phyloP scores from a whole-genome alignment of 495 filamentous ascomycete species.

The Neurospora pannonica region DNA sequence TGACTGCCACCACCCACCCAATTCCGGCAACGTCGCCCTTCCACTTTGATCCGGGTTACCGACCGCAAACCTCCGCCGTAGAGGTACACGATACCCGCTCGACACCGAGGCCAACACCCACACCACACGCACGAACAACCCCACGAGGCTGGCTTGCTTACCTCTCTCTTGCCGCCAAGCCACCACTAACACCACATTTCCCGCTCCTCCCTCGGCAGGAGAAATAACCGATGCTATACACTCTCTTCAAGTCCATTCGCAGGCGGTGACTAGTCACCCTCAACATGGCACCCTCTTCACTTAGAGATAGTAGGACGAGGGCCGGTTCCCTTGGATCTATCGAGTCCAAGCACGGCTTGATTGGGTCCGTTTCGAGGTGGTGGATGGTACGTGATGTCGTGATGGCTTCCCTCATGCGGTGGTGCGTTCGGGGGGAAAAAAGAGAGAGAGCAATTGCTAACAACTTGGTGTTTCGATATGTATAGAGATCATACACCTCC shows the following conservation, averaged over 20 bases:
- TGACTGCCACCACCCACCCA: background rate
- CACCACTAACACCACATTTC: background rate
- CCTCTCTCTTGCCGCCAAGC: background rate
- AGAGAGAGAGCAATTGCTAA: too few relatives aligned
- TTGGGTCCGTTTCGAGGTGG: conserved; percentile 38
- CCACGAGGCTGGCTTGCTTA: background rate
- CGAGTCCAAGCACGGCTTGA: conserved; percentile 8
- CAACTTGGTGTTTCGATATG: too few relatives aligned
- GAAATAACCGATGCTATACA: conserved; percentile 13
- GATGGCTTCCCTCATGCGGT: background rate
- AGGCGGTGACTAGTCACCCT: conserved; percentile 31
- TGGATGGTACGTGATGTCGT: conserved; percentile 30
- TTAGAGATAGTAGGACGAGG: conserved; percentile 8
- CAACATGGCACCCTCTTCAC: conserved; percentile 23
- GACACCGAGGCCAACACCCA: background rate
- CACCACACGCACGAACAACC: background rate
- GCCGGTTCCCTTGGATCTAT: conserved; percentile 2
- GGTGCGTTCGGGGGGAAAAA: too few relatives aligned
- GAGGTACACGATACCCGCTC: background rate
- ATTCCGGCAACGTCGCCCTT: background rate
- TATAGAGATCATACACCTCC: conserved; percentile 69
- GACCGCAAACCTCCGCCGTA: background rate
- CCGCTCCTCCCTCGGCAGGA: background rate
- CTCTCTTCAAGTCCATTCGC: conserved; percentile 27
- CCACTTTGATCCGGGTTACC: background rate